Base-by-base conservation (phyloP, 1,139 yeast genomes). In the Yamadazyma trypodendri region DNA sequence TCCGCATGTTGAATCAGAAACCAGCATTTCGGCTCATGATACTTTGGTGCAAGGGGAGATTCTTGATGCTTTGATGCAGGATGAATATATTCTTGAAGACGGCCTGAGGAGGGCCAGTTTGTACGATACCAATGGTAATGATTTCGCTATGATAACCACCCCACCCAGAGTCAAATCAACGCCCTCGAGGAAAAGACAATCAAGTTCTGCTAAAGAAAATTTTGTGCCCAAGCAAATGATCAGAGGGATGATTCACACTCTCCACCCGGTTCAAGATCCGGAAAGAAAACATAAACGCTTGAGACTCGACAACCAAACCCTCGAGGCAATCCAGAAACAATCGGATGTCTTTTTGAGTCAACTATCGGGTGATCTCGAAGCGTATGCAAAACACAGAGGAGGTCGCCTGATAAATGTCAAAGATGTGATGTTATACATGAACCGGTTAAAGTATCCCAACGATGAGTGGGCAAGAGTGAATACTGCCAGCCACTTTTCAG, bases 361-460 rank as follows among this genome's bases (percentile, higher is more conserved):
- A 18, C 56, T 72, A 29, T 45, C 65, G 36, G 42, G 47, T 0
- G 75, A 70, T 49, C 50, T 72, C 24, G 57, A 54, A 28, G 59
- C 61, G 8, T 67, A 60, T 47, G 63, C 72, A 0, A 37, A 39
- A 3, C 75, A 71, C 46, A 40, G 75, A 29, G 49, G 50, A 8
- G 48, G 54, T 3, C 37, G 47, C 6, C 52, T 50, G 12, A 63
- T 70, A n/a, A 54, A 54, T 34, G 52, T 68, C 32, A 54, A 52
- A 17, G 76, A 70, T 45, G 66, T 65, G 2, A 42, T 70, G 23
- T 48, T 69, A 14, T 65, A 56, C 37, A 45, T 69, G 35, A 62
- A 62, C 34, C 48, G 73, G 34, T 55, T 65, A n/a, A 61, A 58
- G 23, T 55, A 61, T 39, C 50, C 54, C 2, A 50, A 55, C 1